These are phyloP conservation scores for Lodderomyces metapsilosis DNA, from an alignment of 1,139 yeast genomes.

Conservation along the genomic window DNA sequence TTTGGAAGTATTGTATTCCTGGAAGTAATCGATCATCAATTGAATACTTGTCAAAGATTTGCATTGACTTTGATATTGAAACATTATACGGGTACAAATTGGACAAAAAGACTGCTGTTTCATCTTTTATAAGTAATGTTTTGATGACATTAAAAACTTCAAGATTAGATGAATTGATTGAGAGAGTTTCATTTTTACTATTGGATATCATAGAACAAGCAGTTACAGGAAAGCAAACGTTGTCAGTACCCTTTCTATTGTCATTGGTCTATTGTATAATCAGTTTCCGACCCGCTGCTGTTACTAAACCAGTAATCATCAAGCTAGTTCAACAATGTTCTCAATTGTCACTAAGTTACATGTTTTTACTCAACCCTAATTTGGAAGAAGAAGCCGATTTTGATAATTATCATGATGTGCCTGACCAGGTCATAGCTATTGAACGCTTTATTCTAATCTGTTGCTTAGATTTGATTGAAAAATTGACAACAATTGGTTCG, in stretches of 20 bases:
- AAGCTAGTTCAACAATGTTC: slow-evolving; percentile 20
- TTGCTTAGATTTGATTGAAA: slow-evolving; percentile 57
- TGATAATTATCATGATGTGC: slow-evolving; percentile 31
- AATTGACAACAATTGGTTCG: slow-evolving; percentile 26
- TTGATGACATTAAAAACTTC: slow-evolving; percentile 40
- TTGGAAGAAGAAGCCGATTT: slow-evolving; percentile 35
- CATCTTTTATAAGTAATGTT: slow-evolving; percentile 32
- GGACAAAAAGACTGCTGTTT: slow-evolving; percentile 28
- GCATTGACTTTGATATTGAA: slow-evolving; percentile 33
- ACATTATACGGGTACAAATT: slow-evolving; percentile 32
- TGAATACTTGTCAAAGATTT: slow-evolving; percentile 47
- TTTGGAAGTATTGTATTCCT: slow-evolving; percentile 43
- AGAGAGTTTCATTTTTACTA: slow-evolving; percentile 40
- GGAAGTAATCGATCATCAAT: slow-evolving; percentile 52
- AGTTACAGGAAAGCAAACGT: slow-evolving; percentile 22
- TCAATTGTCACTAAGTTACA: slow-evolving; percentile 19
- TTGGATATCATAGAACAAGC: slow-evolving; percentile 30
- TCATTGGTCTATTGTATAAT: slow-evolving; percentile 53
- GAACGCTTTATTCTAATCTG: slow-evolving; percentile 50
- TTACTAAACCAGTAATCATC: slow-evolving; percentile 30
- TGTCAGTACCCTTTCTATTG: slow-evolving; percentile 54
- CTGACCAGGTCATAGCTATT: slow-evolving; percentile 43
- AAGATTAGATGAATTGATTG: slow-evolving; percentile 45
- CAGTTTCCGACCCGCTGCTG: slow-evolving; percentile 58
- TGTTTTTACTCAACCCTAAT: slow-evolving; percentile 27